Percentiles rank a stretch among this genome's conserved stretches.
Conservation (phyloP, 495 filamentous ascomycete species). For the Aspergillus taichungensis region DNA sequence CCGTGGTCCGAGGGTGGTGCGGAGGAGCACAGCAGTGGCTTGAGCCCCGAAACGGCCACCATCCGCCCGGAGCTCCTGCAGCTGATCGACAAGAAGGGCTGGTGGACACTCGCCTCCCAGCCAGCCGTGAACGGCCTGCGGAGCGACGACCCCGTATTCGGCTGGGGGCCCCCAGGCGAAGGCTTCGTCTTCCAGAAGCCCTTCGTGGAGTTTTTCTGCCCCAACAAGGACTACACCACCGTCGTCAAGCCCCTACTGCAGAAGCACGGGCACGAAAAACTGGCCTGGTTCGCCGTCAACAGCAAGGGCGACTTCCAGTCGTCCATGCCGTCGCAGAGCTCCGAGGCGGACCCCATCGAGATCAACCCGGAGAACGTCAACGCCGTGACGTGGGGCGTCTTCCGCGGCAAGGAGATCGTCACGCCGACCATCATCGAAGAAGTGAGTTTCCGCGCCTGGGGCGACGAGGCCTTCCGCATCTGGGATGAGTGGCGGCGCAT, state of each 20-base stretch:
- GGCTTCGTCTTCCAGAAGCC: slow-evolving; percentile 98
- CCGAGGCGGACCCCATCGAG: slow-evolving; percentile 27
- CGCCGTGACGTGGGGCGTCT: slow-evolving; percentile 94
- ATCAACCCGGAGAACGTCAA: slow-evolving; percentile 57
- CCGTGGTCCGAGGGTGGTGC: slow-evolving; percentile 92
- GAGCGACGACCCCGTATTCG: slow-evolving; percentile 70
- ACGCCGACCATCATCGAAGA: slow-evolving; percentile 97
- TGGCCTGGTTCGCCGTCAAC: slow-evolving; percentile 84
- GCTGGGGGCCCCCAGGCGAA: slow-evolving; percentile 80
- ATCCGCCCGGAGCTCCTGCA: slow-evolving; percentile 66
- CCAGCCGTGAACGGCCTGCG: slow-evolving; percentile 81
- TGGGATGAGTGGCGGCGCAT: slow-evolving; percentile 91
- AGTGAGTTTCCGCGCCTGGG: slow-evolving; percentile 90
- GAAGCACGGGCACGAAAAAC: slow-evolving; percentile 46
- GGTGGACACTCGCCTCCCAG: slow-evolving; percentile 95
- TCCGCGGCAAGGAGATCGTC: slow-evolving; percentile 93
- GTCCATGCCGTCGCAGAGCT: slow-evolving; percentile 35
- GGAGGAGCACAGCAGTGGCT: slow-evolving; percentile 28
- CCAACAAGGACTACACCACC: slow-evolving; percentile 54
- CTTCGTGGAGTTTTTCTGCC: slow-evolving; percentile 92
- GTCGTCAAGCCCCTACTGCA: slow-evolving; percentile 53
- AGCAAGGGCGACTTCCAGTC: slow-evolving; percentile 59
- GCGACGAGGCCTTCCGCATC: slow-evolving; percentile 90
- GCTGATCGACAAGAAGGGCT: slow-evolving; percentile 67
- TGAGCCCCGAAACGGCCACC: slow-evolving; percentile 69